These are phyloP conservation scores for Dothistroma septosporum DNA, from an alignment of 2,329 filamentous ascomycete species.

Conservation along the genomic window DNA sequence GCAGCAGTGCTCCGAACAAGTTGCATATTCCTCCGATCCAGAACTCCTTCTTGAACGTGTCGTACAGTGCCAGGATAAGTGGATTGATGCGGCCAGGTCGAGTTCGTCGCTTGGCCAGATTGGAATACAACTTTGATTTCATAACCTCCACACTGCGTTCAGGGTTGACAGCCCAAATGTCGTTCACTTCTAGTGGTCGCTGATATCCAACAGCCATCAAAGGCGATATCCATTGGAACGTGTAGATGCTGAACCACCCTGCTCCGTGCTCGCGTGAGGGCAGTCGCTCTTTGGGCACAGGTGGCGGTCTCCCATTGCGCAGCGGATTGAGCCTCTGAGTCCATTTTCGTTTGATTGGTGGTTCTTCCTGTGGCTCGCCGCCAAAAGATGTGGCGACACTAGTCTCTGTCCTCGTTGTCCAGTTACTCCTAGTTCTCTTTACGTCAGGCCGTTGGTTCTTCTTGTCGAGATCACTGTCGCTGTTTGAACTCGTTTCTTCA, in stretches of 20 bases:
- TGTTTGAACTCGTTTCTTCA: conserved; percentile 23
- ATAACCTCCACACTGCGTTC: conserved; percentile 67
- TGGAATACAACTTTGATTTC: conserved; percentile 60
- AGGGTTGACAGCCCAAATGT: conserved; percentile 87
- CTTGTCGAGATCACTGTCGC: conserved; percentile 25
- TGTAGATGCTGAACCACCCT: conserved; percentile 67
- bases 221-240: conserved; percentile 86
- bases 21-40: conserved; percentile 77
- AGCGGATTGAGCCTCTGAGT: conserved; percentile 52
- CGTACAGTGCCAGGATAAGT: conserved; percentile 74
- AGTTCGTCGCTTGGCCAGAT: conserved; percentile 65
- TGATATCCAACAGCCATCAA: conserved; percentile 85
- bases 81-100: conserved; percentile 58
- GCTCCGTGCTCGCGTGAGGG: conserved; percentile 69
- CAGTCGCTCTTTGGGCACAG: conserved; percentile 51
- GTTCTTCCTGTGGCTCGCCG: conserved; percentile 18
- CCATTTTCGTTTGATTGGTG: conserved; percentile 54
- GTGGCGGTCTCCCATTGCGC: conserved; percentile 49
- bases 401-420: conserved; percentile 33
- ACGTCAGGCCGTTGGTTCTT: conserved; percentile 8
- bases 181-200: conserved; percentile 73
- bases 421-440: conserved; percentile 30
- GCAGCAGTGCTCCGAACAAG: conserved; percentile 63
- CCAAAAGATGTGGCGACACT: conserved; percentile 28
- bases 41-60: conserved; percentile 82